These are phyloP conservation scores for Lactifluus piperatus DNA, from an alignment of 768 basidiomycete species.

Conservation along the genomic window DNA sequence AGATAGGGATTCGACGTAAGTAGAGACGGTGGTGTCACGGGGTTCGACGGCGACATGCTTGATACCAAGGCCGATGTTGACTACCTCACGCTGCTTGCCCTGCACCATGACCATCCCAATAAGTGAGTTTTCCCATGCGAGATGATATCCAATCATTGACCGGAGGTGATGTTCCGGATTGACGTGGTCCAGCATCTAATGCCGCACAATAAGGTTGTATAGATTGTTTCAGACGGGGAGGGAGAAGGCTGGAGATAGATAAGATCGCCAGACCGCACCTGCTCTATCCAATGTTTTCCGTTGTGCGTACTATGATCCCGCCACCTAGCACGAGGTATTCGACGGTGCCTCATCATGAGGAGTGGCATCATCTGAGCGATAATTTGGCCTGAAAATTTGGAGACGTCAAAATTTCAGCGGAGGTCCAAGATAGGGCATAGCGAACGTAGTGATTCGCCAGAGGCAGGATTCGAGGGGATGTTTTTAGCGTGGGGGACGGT, in stretches of 20 bases:
- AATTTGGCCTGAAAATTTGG: constrained; percentile 43
- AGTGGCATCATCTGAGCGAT: constrained; percentile 69
- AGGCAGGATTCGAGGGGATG: constrained; percentile 44
- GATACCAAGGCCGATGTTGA: constrained; percentile 77
- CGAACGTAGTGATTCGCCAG: constrained; percentile 63
- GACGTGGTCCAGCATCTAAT: constrained; percentile 48
- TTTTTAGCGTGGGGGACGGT: constrained; percentile 48
- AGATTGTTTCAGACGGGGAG: not conserved
- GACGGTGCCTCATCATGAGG: constrained; percentile 79
- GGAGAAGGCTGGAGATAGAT: not conserved
- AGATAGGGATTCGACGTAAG: constrained; percentile 63
- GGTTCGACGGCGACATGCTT: constrained; percentile 60
- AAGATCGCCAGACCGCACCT: constrained; percentile 34
- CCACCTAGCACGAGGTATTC: constrained; percentile 72
- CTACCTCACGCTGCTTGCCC: constrained; percentile 61
- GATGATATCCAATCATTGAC: constrained; percentile 76
- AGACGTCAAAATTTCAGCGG: constrained; percentile 7
- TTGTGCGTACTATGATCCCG: constrained; percentile 47
- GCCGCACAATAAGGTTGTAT: too few species aligned
- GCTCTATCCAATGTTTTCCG: constrained; percentile 80
- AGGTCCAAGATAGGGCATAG: constrained; percentile 12
- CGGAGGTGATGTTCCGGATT: constrained; percentile 41
- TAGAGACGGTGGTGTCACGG: constrained; percentile 44
- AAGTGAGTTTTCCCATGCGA: constrained; percentile 56
- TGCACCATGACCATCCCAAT: constrained; percentile 86